phyloP scores from a whole-genome alignment of 768 basidiomycete genomes.

The Asterophora lycoperdoides region DNA sequence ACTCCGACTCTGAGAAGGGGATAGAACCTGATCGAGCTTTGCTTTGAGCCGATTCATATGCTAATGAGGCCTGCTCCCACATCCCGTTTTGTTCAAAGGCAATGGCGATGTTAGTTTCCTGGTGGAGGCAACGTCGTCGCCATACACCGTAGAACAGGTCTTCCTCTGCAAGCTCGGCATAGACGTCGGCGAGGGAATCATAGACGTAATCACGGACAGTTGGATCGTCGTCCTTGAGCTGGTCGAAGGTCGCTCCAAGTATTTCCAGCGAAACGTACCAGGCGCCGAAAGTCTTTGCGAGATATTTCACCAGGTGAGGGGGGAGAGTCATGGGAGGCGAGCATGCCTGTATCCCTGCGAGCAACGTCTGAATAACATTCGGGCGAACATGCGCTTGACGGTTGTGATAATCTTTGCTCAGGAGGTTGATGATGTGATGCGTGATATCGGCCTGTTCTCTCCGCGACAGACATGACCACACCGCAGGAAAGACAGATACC shows the following conservation, averaged over 20 bases:
- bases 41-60: conserved; percentile 88
- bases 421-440: conserved; percentile 81
- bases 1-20: conserved; percentile 92
- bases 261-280: conserved; percentile 92
- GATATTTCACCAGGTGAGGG: conserved; percentile 92
- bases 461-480: conserved; percentile 82
- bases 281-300: conserved; percentile 93
- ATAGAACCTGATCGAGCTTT: conserved; percentile 77
- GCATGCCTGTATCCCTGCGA: conserved; percentile 82
- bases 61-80: conserved; percentile 88
- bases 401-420: conserved; percentile 92
- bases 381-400: conserved; percentile 86
- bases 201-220: conserved; percentile 76
- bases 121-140: conserved; percentile 83
- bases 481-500: conserved; percentile 81
- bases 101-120: conserved; percentile 84
- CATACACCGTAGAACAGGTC: conserved; percentile 97
- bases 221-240: conserved; percentile 75
- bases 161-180: conserved; percentile 93
- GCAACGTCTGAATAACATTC: conserved; percentile 88
- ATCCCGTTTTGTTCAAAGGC: conserved; percentile 95
- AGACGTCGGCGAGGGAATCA: conserved; percentile 91
- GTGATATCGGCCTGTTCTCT: conserved; percentile 87
- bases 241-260: conserved; percentile 74
- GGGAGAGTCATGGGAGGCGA: conserved; percentile 84